These are phyloP conservation scores for Cryptosporidium baileyi DNA, from an alignment of 169 alveolate species.

Conservation along the genomic window DNA sequence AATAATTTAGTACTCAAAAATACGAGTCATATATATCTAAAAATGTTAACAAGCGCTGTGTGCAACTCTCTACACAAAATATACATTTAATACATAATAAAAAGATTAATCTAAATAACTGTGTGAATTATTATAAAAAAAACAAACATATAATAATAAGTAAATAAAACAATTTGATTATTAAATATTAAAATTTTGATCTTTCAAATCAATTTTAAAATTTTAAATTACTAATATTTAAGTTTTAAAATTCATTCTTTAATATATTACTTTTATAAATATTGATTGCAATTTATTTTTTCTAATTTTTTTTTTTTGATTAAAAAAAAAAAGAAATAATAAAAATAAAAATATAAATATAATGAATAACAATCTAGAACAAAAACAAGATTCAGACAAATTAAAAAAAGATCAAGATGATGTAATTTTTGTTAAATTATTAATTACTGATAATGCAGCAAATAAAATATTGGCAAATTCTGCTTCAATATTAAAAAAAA, in stretches of 20 bases:
- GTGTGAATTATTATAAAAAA: too few relatives aligned
- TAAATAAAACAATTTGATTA: too few relatives aligned
- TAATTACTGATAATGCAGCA: conserved; percentile 39
- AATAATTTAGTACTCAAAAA: too few relatives aligned
- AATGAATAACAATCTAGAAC: not conserved
- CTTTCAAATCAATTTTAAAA: too few relatives aligned
- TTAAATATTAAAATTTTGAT: too few relatives aligned
- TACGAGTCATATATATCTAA: conserved; percentile 8
- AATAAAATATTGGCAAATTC: conserved; percentile 34
- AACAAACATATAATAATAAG: too few relatives aligned
- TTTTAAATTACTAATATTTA: too few relatives aligned
- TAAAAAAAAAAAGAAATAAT: not conserved
- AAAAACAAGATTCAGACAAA: not conserved
- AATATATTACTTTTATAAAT: too few relatives aligned
- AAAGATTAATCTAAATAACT: not conserved
- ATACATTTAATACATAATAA: conserved; percentile 34
- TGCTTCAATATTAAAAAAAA: conserved; percentile 32
- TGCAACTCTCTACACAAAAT: conserved; percentile 25
- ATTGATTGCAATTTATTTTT: too few relatives aligned
- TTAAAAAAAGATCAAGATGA: not conserved
- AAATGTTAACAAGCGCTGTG: conserved; percentile 42
- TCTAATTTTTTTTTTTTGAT: not conserved
- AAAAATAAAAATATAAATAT: not conserved
- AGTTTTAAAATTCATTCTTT: too few relatives aligned
- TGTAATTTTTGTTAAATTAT: conserved; percentile 10